Conservation (phyloP, 305 asterid species). For the Withania somnifera region DNA sequence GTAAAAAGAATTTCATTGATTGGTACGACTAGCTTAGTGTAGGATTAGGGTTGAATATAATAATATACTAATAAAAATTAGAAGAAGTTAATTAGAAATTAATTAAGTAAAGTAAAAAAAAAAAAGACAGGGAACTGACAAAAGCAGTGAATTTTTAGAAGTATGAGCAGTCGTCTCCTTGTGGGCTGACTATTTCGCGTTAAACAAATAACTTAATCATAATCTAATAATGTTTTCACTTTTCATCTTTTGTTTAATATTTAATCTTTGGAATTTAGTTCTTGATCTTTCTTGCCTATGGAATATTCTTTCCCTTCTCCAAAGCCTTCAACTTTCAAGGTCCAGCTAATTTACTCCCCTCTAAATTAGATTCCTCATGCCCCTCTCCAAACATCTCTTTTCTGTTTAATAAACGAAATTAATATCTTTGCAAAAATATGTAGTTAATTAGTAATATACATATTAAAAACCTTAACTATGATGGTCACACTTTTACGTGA, state of each 20-base stretch:
- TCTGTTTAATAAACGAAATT: not conserved
- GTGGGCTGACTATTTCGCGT: slow-evolving; percentile 83
- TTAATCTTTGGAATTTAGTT: slow-evolving; percentile 64
- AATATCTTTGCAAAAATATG: not conserved
- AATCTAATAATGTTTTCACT: slow-evolving; percentile 65
- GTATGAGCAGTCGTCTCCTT: slow-evolving; percentile 55
- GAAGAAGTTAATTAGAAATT: no score
- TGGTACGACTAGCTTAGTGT: not conserved
- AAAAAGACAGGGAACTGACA: slow-evolving; percentile 40
- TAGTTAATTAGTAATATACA: no score
- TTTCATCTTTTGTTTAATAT: slow-evolving; percentile 43
- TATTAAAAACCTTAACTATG: no score
- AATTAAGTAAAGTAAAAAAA: not conserved
- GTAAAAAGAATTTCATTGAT: not conserved
- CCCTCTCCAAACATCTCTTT: not conserved
- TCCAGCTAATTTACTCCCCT: slow-evolving; percentile 27
- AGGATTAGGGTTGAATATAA: not conserved
- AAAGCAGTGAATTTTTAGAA: slow-evolving; percentile 74
- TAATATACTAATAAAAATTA: no score
- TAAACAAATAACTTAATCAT: slow-evolving; percentile 35
- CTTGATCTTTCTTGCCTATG: slow-evolving; percentile 46
- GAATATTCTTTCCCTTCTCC: slow-evolving; percentile 80
- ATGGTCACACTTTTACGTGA: no score
- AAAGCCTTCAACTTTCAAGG: slow-evolving; percentile 55
- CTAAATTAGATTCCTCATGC: slow-evolving; percentile 4